Evolutionary conservation across 2,329 filamentous ascomycete genomes (phyloP).

Genomic region (Thermothelomyces thermophilus): DNA sequence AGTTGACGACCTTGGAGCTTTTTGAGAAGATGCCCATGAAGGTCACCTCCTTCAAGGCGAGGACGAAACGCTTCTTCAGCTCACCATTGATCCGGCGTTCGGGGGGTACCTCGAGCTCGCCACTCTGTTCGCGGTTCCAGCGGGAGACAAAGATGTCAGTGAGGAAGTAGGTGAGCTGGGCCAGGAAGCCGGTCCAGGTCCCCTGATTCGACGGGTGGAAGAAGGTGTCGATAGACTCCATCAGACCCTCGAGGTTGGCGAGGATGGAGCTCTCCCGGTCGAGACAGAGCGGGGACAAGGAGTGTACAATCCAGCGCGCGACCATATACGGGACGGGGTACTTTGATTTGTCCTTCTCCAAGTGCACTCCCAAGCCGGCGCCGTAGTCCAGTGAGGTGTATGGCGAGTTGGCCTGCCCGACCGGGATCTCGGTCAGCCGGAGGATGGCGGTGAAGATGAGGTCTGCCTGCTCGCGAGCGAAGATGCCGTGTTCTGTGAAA

Average conservation of each 20-base stretch:
- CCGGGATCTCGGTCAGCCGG: slow-evolving; percentile 86
- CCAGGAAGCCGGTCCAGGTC: slow-evolving; percentile 80
- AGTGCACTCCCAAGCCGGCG: slow-evolving; percentile 73
- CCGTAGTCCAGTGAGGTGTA: slow-evolving; percentile 82
- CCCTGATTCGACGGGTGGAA: slow-evolving; percentile 98
- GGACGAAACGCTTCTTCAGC: slow-evolving; percentile 84
- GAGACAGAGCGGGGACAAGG: slow-evolving; percentile 76
- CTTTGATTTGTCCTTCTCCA: slow-evolving; percentile 90
- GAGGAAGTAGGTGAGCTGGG: slow-evolving; percentile 86
- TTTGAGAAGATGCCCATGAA: slow-evolving; percentile 99
- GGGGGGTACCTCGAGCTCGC: slow-evolving; percentile 78
- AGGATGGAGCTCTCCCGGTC: slow-evolving; percentile 73
- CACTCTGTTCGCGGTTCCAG: slow-evolving; percentile 92
- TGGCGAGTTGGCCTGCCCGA: slow-evolving; percentile 89
- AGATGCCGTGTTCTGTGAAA: slow-evolving; percentile 83
- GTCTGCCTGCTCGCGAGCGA: slow-evolving; percentile 84
- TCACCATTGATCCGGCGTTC: slow-evolving; percentile 72
- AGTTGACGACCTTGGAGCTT: slow-evolving; percentile 83
- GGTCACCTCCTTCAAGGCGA: slow-evolving; percentile 82
- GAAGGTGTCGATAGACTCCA: slow-evolving; percentile 95
- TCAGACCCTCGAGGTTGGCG: slow-evolving; percentile 78
- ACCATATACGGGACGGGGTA: slow-evolving; percentile 89
- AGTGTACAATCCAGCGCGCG: slow-evolving; percentile 88
- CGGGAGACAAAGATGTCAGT: slow-evolving; percentile 95
- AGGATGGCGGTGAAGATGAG: slow-evolving; percentile 89